Conservation (phyloP, 768 basidiomycete genomes). For the Serendipita sp. region DNA sequence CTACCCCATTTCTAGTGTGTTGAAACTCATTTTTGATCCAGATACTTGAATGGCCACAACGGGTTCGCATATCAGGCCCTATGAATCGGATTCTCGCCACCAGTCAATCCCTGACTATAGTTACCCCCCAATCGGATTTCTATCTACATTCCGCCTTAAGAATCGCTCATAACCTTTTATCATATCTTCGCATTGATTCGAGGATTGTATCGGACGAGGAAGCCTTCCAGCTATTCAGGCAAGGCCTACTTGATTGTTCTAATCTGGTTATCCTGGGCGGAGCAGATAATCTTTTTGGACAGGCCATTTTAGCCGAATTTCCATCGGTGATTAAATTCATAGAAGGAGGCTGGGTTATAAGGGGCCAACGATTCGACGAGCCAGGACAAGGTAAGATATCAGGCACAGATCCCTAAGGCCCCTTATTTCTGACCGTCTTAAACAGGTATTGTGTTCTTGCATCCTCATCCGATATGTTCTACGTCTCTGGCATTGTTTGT, state of each 20-base stretch:
- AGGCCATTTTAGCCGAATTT: background rate
- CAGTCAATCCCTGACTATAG: constrained; percentile 35
- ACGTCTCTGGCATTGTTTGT: constrained; percentile 36
- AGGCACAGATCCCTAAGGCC: background rate
- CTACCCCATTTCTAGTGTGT: background rate
- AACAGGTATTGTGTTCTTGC: constrained; percentile 43
- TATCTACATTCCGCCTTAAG: constrained; percentile 40
- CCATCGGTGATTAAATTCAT: background rate
- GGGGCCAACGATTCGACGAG: background rate
- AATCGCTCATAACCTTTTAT: constrained; percentile 47
- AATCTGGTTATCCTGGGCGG: constrained; percentile 18
- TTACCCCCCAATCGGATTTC: constrained; percentile 29
- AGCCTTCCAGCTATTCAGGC: constrained; percentile 13
- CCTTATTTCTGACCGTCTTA: background rate
- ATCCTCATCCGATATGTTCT: constrained; percentile 38
- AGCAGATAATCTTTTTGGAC: constrained; percentile 14
- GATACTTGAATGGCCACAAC: too few relatives aligned
- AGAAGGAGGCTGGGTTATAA: background rate
- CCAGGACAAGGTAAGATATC: background rate
- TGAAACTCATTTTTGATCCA: too few relatives aligned
- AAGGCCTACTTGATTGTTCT: constrained; percentile 9
- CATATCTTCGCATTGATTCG: constrained; percentile 56
- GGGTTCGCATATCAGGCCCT: constrained; percentile 24
- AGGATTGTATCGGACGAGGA: constrained; percentile 36
- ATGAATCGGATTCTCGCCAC: constrained; percentile 46